Evolutionary conservation across 1,139 yeast genomes (phyloP).

Genomic region (Candida buenavistaensis): DNA sequence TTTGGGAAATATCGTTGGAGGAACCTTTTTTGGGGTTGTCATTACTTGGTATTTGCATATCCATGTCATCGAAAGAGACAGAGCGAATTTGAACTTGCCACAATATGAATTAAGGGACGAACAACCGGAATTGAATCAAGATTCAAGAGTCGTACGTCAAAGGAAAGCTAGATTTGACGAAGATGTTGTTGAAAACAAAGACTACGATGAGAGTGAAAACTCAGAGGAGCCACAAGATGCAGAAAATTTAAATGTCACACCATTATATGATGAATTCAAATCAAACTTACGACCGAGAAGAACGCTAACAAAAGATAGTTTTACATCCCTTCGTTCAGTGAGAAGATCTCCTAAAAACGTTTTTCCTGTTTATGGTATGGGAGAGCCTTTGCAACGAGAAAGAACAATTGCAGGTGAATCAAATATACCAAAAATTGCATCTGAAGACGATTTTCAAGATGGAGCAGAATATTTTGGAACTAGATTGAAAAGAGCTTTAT

Average conservation of each 20-base stretch:
- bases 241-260: constrained; percentile 9
- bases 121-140: constrained; percentile 74
- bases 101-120: constrained; percentile 70
- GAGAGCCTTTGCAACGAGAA: constrained; percentile 56
- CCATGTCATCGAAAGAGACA: constrained; percentile 68
- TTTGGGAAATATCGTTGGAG: constrained; percentile 73
- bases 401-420: constrained; percentile 50
- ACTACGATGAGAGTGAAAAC: constrained; percentile 7
- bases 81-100: constrained; percentile 59
- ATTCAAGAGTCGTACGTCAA: constrained; percentile 68
- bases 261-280: constrained; percentile 13
- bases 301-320: constrained; percentile 7
- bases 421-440: constrained; percentile 7
- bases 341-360: constrained; percentile 65
- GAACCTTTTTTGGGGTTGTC: constrained; percentile 57
- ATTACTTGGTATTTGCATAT: constrained; percentile 72
- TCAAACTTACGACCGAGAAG: no score
- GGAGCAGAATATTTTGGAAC: constrained; percentile 34
- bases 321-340: constrained; percentile 3
- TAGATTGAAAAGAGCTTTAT: constrained; percentile 20
- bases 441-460: constrained; percentile 11
- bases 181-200: constrained; percentile 10
- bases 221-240: constrained; percentile 6
- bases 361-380: constrained; percentile 80
- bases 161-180: constrained; percentile 18